Conservation (phyloP, 768 basidiomycete species). For the Mycena floridula region DNA sequence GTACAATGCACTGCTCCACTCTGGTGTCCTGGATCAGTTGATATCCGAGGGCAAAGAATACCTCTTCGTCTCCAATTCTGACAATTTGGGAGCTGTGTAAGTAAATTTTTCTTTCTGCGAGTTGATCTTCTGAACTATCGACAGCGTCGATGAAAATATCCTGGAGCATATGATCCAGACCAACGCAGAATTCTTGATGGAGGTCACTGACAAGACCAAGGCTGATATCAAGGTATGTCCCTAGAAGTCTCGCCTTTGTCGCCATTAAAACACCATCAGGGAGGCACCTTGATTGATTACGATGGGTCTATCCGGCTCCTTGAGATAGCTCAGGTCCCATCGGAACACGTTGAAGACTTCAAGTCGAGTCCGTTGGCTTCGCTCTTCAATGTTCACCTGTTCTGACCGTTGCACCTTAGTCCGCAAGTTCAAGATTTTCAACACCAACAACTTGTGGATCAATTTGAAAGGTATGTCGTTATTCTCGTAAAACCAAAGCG, state of each 20-base stretch:
- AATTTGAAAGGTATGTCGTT: constrained; percentile 65
- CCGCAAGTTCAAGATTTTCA: constrained; percentile 92
- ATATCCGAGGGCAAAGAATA: constrained; percentile 93
- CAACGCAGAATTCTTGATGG: constrained; percentile 85
- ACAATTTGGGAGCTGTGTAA: constrained; percentile 88
- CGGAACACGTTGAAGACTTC: constrained; percentile 92
- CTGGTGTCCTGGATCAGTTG: constrained; percentile 86
- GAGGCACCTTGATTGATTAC: constrained; percentile 87
- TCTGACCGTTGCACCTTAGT: constrained; percentile 28
- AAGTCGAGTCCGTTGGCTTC: constrained; percentile 50
- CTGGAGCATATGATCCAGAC: constrained; percentile 81
- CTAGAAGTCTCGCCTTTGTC: background rate
- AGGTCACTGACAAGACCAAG: constrained; percentile 97
- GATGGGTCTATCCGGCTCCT: constrained; percentile 84
- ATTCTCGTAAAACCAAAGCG: no score
- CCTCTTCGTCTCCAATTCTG: constrained; percentile 95
- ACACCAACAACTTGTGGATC: constrained; percentile 82
- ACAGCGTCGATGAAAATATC: constrained; percentile 76
- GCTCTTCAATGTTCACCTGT: background rate
- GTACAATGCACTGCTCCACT: constrained; percentile 88
- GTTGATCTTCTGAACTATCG: background rate
- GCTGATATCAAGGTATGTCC: constrained; percentile 52
- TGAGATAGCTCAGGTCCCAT: constrained; percentile 92
- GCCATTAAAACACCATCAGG: constrained; percentile 36
- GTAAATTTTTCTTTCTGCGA: constrained; percentile 17